A percentile compares a stretch with the other conserved stretches of the same genome.
These are phyloP conservation scores for Cyberlindnera americana DNA, from an alignment of 805 yeast genomes.

Conservation along the genomic window DNA sequence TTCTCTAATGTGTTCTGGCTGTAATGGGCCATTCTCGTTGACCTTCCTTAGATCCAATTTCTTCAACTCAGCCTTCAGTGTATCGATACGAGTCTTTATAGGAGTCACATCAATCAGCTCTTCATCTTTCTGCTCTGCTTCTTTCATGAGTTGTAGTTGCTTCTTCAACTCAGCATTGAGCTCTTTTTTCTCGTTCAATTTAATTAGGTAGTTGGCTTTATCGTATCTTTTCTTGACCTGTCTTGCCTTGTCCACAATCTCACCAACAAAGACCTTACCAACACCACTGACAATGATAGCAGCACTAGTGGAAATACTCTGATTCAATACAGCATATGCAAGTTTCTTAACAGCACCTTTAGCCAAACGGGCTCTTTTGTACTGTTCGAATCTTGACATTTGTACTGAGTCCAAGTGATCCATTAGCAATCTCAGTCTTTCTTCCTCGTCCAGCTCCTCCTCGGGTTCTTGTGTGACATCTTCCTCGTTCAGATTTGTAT, in stretches of 20 bases:
- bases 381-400: slow-evolving; percentile 82
- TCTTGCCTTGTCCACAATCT: slow-evolving; percentile 76
- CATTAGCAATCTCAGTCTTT: slow-evolving; percentile 57
- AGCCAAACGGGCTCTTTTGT: slow-evolving; percentile 71
- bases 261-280: slow-evolving; percentile 87
- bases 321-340: slow-evolving; percentile 75
- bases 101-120: slow-evolving; percentile 6
- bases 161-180: slow-evolving; percentile 31
- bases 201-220: slow-evolving; percentile 33
- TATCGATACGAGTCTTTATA: slow-evolving; percentile 22
- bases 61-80: slow-evolving; percentile 25
- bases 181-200: slow-evolving; percentile 40
- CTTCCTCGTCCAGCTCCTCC: slow-evolving; percentile 45
- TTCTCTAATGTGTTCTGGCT: slow-evolving; percentile 82
- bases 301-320: slow-evolving; percentile 73
- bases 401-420: slow-evolving; percentile 78
- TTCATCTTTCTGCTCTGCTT: slow-evolving; percentile 23
- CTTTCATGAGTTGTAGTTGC: slow-evolving; percentile 36
- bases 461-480: slow-evolving; percentile 23
- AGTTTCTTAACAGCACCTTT: slow-evolving; percentile 76
- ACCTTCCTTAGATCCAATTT: slow-evolving; percentile 29
- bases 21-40: slow-evolving; percentile 53
- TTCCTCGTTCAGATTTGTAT: slow-evolving; percentile 13
- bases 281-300: slow-evolving; percentile 82
- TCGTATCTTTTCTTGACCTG: slow-evolving; percentile 60